These are phyloP conservation scores for Loxodes magnus DNA, from an alignment of 73 alveolate species.

Conservation along the genomic window DNA sequence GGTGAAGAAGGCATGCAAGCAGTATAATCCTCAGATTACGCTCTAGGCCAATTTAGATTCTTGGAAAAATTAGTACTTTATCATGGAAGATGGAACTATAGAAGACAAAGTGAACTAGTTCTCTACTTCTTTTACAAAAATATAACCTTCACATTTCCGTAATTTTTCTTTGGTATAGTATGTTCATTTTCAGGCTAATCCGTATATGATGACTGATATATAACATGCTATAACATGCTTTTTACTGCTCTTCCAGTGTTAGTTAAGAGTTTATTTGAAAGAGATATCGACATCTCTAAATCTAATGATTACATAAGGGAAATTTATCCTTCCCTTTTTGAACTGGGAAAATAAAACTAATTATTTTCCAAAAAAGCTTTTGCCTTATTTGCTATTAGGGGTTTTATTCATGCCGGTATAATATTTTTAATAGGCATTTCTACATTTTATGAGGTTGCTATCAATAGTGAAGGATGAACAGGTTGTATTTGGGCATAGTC, in stretches of 20 bases:
- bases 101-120: slow-evolving; percentile 70
- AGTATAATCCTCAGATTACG: slow-evolving; percentile 80
- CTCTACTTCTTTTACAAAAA: slow-evolving; percentile 83
- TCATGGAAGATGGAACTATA: slow-evolving; percentile 67
- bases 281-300: slow-evolving; percentile 44
- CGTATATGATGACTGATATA: slow-evolving; percentile 78
- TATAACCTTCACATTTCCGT: slow-evolving; percentile 81
- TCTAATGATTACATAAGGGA: slow-evolving; percentile 16
- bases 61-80: slow-evolving; percentile 52
- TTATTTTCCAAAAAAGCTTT: slow-evolving; percentile 20
- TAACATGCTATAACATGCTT: slow-evolving; percentile 87
- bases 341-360: slow-evolving; percentile 22
- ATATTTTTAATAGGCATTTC: slow-evolving; percentile 15
- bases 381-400: slow-evolving; percentile 16
- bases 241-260: slow-evolving; percentile 91
- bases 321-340: slow-evolving; percentile 18
- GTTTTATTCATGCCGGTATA: slow-evolving; percentile 17
- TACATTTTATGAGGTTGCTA: background rate
- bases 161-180: slow-evolving; percentile 64
- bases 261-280: slow-evolving; percentile 80
- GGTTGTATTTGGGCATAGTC: slow-evolving; percentile 17
- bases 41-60: slow-evolving; percentile 73
- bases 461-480: slow-evolving; percentile 12
- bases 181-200: slow-evolving; percentile 76
- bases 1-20: slow-evolving; percentile 98